Conservation (phyloP, 2,329 filamentous ascomycete genomes). For the Aspergillus puulaauensis region DNA sequence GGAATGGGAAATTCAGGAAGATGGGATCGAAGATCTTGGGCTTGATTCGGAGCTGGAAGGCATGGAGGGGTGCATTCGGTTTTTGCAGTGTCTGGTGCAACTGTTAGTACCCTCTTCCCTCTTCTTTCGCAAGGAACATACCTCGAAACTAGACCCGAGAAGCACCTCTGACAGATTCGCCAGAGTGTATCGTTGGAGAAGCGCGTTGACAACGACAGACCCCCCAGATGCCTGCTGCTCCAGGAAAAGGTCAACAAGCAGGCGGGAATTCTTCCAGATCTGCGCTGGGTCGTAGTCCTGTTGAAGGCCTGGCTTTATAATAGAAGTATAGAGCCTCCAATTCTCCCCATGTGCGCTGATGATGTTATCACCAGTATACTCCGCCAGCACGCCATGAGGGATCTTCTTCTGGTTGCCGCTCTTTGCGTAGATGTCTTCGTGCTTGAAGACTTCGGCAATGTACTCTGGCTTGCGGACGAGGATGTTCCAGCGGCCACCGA, state of each 20-base stretch:
- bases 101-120: neutral
- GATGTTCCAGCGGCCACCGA: neutral
- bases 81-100: neutral
- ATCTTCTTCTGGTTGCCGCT: neutral
- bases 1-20: constrained; percentile 36
- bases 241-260: too few relatives aligned
- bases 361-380: neutral
- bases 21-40: constrained; percentile 36
- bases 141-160: neutral
- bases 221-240: neutral
- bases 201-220: neutral
- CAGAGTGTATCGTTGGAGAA: constrained; percentile 11
- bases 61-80: neutral
- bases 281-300: neutral
- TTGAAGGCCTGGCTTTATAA: neutral
- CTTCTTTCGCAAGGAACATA: neutral
- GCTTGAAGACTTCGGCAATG: neutral
- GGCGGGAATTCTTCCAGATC: too few relatives aligned
- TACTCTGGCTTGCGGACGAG: neutral
- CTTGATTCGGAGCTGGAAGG: constrained; percentile 21
- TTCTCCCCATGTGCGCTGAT: neutral
- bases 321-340: neutral
- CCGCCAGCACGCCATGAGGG: neutral
- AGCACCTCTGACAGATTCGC: constrained; percentile 5
- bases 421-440: neutral